Evolutionary conservation across 768 basidiomycete genomes (phyloP), one percentile per base, ranked within the genome.

Genomic region (Russula earlei): DNA sequence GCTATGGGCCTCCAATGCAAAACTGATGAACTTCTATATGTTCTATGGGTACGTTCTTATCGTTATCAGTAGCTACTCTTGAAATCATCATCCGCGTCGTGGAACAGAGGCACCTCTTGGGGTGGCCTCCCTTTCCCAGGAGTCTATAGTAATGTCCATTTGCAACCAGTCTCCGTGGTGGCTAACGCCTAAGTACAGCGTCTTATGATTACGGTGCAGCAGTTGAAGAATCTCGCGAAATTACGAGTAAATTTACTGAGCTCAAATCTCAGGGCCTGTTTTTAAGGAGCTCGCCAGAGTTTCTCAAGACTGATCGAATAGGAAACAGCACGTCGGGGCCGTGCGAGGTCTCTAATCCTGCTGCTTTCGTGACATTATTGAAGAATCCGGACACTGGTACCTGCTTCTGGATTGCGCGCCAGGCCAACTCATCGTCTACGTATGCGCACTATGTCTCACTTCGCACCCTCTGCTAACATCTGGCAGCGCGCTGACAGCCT

Each of bases 21-120:
- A 91, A 64, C 63, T 92, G 43, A 81, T 91, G 56, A 89, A 80
- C 63, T 87, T 86, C 59, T 92, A 92, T 68, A 91, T 92, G 91
- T 62, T 89, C 52, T 89, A 82, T 62, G 88, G 85, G 85, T 85
- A 66, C 25, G 57, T 52, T 14, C 33, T 8, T 27, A 6, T 31
- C 37, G 37, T 3, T 20, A 15, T 36, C 40, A 54, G 20, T 22
- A 9, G 33, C 15, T 14, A 19, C n/a, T 38, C 36, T 42, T 38
- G 3, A 29, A 17, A 19, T 19, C 7, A 44, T 29, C 27, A 52
- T 10, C 45, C 36, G 34, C 15, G 2, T 33, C 20, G 46, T 52
- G 12, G 36, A 20, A 37, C 55, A 89, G 89, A 8, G 89, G 90
- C 22, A 91, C 90, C 0, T 89, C 85, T 12, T 92, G 88, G 87